phyloP scores from a whole-genome alignment of 2,329 filamentous ascomycete genomes.

The Fusarium nodosum region DNA sequence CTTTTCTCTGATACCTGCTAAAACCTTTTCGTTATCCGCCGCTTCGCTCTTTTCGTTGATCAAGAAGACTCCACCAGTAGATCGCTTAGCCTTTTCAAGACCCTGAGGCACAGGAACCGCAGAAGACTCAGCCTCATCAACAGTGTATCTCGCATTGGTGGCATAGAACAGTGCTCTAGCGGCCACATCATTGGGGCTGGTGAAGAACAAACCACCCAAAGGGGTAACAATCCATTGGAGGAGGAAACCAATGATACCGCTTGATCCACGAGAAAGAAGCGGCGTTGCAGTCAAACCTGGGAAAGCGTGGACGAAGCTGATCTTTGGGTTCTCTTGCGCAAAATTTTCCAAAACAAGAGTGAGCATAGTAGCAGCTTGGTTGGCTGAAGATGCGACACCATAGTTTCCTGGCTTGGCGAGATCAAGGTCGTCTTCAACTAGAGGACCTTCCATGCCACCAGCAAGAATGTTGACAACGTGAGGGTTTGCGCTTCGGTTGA shows the following conservation, averaged over 20 bases:
- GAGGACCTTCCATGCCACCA: slow-evolving; percentile 62
- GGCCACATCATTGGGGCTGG: slow-evolving; percentile 41
- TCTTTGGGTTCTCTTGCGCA: slow-evolving; percentile 58
- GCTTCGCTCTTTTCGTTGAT: slow-evolving; percentile 34
- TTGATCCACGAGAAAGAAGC: slow-evolving; percentile 38
- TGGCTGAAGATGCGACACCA: slow-evolving; percentile 56
- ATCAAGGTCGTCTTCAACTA: slow-evolving; percentile 62
- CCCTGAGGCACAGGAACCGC: slow-evolving; percentile 12
- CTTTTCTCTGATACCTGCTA: slow-evolving; percentile 15
- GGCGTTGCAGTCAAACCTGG: slow-evolving; percentile 51
- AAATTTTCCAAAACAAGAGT: slow-evolving; percentile 64
- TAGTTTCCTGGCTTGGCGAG: slow-evolving; percentile 55
- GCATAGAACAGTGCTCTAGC: slow-evolving; percentile 41
- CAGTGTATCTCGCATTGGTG: slow-evolving; percentile 44
- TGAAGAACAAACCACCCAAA: slow-evolving; percentile 19
- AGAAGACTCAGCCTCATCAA: background rate
- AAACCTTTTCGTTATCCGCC: slow-evolving; percentile 35
- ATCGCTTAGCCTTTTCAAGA: background rate
- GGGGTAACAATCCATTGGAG: slow-evolving; percentile 39
- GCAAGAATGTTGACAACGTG: slow-evolving; percentile 66
- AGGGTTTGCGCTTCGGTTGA: slow-evolving; percentile 56
- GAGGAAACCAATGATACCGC: slow-evolving; percentile 30
- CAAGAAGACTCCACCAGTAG: slow-evolving; percentile 29
- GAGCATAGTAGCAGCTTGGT: slow-evolving; percentile 63
- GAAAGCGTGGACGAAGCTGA: slow-evolving; percentile 55